A percentile compares a stretch with the other conserved stretches of the same genome.
Evolutionary conservation across 805 yeast genomes (phyloP).

Genomic region (Candida khao-thaluensis): DNA sequence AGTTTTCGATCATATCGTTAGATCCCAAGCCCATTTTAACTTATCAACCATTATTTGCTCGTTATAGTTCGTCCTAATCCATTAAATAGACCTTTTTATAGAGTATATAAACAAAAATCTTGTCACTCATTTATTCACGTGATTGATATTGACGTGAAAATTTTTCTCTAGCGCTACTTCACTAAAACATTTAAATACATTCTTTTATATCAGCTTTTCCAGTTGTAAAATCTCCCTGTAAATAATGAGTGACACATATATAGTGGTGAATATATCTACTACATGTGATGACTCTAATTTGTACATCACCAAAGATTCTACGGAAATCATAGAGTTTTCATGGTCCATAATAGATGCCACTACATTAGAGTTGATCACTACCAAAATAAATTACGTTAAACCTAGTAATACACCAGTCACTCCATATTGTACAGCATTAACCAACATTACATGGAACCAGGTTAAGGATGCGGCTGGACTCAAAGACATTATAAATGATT

Average conservation of each 20-base stretch:
- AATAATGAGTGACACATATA: conserved; percentile 53
- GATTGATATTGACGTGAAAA: no score
- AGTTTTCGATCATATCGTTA: background rate
- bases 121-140: no score
- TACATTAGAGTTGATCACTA: conserved; percentile 41
- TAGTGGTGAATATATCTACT: conserved; percentile 60
- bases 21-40: conserved; percentile 1
- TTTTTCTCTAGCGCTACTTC: no score
- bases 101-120: no score
- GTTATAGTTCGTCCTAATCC: background rate
- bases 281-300: conserved; percentile 66
- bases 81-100: no score
- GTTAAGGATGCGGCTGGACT: conserved; percentile 58
- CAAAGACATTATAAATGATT: conserved; percentile 57
- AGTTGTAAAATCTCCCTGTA: background rate
- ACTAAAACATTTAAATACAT: no score
- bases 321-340: conserved; percentile 65
- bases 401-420: conserved; percentile 70
- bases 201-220: conserved; percentile 2
- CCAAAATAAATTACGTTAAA: conserved; percentile 50
- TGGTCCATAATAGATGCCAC: conserved; percentile 63
- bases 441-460: conserved; percentile 60
- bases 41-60: conserved; percentile 3
- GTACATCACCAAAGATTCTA: conserved; percentile 61
- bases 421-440: conserved; percentile 49